Conservation (phyloP, 768 basidiomycete genomes). For the Dioszegia crocea region DNA sequence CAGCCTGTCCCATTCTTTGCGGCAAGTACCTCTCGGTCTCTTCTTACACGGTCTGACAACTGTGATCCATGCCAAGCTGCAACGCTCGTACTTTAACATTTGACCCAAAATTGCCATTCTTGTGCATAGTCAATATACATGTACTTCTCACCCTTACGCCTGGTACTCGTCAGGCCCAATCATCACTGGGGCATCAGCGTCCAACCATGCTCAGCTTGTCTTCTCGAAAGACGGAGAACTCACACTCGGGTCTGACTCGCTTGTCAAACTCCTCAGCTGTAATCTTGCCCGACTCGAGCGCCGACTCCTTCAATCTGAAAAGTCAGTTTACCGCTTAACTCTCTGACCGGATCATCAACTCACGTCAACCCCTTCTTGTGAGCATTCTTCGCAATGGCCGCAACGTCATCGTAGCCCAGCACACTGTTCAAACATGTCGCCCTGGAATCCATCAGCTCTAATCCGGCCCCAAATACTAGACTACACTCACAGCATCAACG, state of each 20-base stretch:
- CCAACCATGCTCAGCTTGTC: background rate
- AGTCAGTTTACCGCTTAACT: background rate
- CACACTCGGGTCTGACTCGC: constrained; percentile 59
- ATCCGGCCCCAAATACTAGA: background rate
- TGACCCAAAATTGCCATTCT: too few relatives aligned
- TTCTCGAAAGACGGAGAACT: constrained; percentile 29
- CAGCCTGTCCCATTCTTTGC: too few relatives aligned
- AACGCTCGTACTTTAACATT: too few relatives aligned
- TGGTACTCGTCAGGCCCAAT: constrained; percentile 46
- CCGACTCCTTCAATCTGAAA: constrained; percentile 74
- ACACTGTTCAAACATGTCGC: constrained; percentile 95
- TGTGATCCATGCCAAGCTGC: too few relatives aligned
- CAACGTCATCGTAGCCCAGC: constrained; percentile 97
- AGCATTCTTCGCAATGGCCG: constrained; percentile 98
- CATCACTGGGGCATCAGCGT: constrained; percentile 36
- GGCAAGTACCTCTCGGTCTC: too few relatives aligned
- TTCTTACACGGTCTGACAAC: too few relatives aligned
- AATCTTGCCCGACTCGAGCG: constrained; percentile 77
- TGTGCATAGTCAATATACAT: too few relatives aligned
- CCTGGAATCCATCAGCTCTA: constrained; percentile 13
- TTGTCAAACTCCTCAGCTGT: constrained; percentile 88
- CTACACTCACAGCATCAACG: constrained; percentile 77
- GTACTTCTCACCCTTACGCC: background rate
- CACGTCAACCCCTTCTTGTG: constrained; percentile 91
- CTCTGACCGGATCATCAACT: constrained; percentile 12